Evolutionary conservation across 2,329 filamentous ascomycete genomes (phyloP).

Genomic region (Penicillium sp.): DNA sequence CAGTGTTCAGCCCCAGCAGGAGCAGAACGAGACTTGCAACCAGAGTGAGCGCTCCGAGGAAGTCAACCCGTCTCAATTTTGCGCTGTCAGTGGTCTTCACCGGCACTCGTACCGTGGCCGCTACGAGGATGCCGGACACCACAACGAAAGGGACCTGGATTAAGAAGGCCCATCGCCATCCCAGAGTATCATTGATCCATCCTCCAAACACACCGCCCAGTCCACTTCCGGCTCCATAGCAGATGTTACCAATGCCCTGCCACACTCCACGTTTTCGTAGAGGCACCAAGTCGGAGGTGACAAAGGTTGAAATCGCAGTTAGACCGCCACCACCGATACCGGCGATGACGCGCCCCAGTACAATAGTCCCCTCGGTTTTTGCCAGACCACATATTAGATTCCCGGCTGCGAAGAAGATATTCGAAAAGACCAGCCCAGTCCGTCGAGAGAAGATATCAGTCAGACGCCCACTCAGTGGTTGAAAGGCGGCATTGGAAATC

Average conservation of each 20-base stretch:
- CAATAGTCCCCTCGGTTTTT: conserved; percentile 56
- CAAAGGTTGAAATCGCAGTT: conserved; percentile 57
- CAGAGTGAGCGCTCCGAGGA: conserved; percentile 60
- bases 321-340: conserved; percentile 77
- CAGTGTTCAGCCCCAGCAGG: conserved; percentile 69
- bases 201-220: conserved; percentile 77
- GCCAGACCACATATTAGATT: conserved; percentile 77
- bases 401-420: conserved; percentile 67
- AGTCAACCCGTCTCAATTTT: conserved; percentile 73
- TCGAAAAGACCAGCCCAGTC: conserved; percentile 68
- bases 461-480: conserved; percentile 73
- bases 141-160: conserved; percentile 69
- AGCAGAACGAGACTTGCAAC: conserved; percentile 62
- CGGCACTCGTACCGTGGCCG: conserved; percentile 60
- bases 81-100: no score
- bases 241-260: conserved; percentile 77
- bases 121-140: conserved; percentile 60
- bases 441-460: conserved; percentile 82
- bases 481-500: conserved; percentile 76
- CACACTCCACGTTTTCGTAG: conserved; percentile 63
- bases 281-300: conserved; percentile 39
- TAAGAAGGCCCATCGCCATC: conserved; percentile 67
- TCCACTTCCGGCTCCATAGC: conserved; percentile 69
- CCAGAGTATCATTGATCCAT: conserved; percentile 62
- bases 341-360: conserved; percentile 67